These are phyloP conservation scores for Mayamaea pseudoterrestris DNA, from an alignment of 108 stramenopile genomes.

Conservation along the genomic window DNA sequence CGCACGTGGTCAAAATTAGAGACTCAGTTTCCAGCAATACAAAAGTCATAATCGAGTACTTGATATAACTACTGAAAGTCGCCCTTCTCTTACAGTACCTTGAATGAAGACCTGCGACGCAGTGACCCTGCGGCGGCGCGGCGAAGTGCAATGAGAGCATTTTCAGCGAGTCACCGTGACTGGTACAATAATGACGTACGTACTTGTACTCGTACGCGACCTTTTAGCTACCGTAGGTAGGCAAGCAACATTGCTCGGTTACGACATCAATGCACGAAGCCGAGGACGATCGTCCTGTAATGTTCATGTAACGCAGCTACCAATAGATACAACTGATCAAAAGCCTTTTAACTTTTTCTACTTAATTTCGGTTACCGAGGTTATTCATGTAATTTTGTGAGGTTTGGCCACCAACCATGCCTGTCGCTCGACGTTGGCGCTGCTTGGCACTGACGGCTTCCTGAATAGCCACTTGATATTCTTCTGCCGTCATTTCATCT, in stretches of 20 bases:
- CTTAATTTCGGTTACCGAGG: conserved; percentile 3
- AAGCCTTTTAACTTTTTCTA: conserved; percentile 2
- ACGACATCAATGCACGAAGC: neutral
- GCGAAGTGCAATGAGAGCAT: too few species aligned
- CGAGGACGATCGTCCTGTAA: neutral
- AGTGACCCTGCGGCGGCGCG: too few species aligned
- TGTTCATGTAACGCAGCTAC: neutral
- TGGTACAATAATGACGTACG: too few species aligned
- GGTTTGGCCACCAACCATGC: conserved; percentile 18
- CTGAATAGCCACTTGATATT: conserved; percentile 59
- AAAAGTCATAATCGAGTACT: too few species aligned
- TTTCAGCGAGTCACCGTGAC: too few species aligned
- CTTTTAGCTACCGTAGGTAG: neutral
- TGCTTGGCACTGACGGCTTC: conserved; percentile 48
- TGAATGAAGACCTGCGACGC: too few species aligned
- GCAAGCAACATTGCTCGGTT: neutral
- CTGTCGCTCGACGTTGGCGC: conserved; percentile 7
- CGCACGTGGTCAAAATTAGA: neutral
- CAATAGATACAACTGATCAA: too few species aligned
- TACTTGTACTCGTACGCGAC: too few species aligned
- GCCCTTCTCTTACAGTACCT: too few species aligned
- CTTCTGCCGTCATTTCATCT: conserved; percentile 73
- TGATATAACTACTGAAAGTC: too few species aligned
- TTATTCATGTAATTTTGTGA: conserved; percentile 22
- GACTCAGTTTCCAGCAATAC: neutral